These are phyloP conservation scores for Colletotrichum destructivum DNA, from an alignment of 2,329 filamentous ascomycete genomes.

Conservation along the genomic window DNA sequence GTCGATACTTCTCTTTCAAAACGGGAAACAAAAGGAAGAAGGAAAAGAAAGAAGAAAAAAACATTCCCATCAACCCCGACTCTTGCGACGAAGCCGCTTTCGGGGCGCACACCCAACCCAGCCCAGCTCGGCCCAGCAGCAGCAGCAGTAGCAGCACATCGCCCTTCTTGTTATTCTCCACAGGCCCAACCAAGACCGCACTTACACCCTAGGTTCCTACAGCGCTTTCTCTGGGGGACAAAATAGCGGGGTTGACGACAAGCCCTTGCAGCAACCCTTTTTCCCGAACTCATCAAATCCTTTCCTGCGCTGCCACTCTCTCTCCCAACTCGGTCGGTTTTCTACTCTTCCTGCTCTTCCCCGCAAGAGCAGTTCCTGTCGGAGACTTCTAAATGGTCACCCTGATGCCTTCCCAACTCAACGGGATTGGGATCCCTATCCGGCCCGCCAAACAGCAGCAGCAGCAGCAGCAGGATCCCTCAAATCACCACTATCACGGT, in stretches of 20 bases:
- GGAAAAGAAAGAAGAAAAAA: not conserved
- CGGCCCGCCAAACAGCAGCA: slow-evolving; percentile 52
- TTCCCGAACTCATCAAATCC: slow-evolving; percentile 24
- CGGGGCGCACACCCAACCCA: slow-evolving; percentile 17
- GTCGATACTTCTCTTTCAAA: slow-evolving; percentile 24
- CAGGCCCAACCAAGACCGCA: slow-evolving; percentile 31
- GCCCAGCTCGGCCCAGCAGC: not conserved
- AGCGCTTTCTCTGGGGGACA: slow-evolving; percentile 37
- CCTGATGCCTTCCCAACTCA: slow-evolving; percentile 52
- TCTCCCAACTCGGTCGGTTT: not conserved
- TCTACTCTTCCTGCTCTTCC: slow-evolving; percentile 30
- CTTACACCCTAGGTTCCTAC: slow-evolving; percentile 39
- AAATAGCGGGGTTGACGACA: slow-evolving; percentile 43
- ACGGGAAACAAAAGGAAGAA: no score
- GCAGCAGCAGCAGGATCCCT: slow-evolving; percentile 29
- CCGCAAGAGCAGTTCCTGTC: slow-evolving; percentile 31
- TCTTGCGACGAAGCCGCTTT: slow-evolving; percentile 28
- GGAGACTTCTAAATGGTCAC: slow-evolving; percentile 41
- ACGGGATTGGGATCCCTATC: slow-evolving; percentile 52
- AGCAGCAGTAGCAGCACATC: slow-evolving; percentile 10
- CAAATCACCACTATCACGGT: slow-evolving; percentile 41
- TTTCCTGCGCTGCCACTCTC: slow-evolving; percentile 17
- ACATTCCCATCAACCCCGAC: slow-evolving; percentile 31
- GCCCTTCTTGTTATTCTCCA: slow-evolving; percentile 32
- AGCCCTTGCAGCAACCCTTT: slow-evolving; percentile 33